Base-by-base conservation (phyloP, 768 basidiomycete genomes). In the Exidia glandulosa region DNA sequence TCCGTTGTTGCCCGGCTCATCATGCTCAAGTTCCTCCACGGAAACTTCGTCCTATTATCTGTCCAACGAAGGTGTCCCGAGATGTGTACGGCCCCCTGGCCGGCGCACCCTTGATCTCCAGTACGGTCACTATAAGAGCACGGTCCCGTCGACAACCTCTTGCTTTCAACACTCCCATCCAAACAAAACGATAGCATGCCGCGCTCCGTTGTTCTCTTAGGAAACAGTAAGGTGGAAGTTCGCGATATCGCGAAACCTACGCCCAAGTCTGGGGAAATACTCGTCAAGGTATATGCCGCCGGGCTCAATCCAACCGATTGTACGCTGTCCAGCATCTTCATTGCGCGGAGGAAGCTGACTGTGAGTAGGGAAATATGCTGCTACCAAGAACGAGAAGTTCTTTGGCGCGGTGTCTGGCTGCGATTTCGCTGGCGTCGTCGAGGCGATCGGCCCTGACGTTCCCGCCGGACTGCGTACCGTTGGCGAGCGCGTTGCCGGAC, bases 401-500 rank as follows among this genome's bases (percentile, higher is more conserved):
- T 37, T 37, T 19, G 36, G 19, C 36, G 19, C 36, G 36, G 19
- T 69, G 58, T 60, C 60, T 16, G 69, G 69, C 19, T 64, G 65
- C 61, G 69, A 70, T 50, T 69, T 63, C 41, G 64, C 69, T 23
- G 69, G 69, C 14, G 58, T 36, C 30, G 66, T 70, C 31, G 63
- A 65, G 41, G 59, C 65, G 52, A 56, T 62, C 0, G 69, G 69
- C 14, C 59, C 58, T 9, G 62, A 62, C 37, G 63, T 69, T n/a
- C 61, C 61, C 1, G 37, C 60, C 2, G 60, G 32, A 14, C 33
- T 61, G 7, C 62, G 59, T n/a, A 65, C 62, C 19, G 60, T 70
- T 36, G 71, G 71, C 56, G 66, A 68, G 33, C 63, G 61, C 34
- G 69, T 68, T 47, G 68, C 69, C 0, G 69, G 68, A 16, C 65